Evolutionary conservation across 2,329 filamentous ascomycete genomes (phyloP).

Genomic region (Didymella sp.): DNA sequence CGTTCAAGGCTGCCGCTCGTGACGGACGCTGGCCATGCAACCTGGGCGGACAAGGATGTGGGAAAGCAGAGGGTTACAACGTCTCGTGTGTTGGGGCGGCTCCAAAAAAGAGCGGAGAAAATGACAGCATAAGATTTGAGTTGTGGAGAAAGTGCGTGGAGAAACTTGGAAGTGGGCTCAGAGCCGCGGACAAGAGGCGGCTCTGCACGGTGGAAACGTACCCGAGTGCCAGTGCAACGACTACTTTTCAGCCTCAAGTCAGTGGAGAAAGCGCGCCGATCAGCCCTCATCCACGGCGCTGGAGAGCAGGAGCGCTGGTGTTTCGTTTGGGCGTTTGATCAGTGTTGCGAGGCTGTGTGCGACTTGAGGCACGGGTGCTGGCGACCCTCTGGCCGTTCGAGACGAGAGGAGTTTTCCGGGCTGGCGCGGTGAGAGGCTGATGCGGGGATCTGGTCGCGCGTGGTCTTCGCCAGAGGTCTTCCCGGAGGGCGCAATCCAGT

Average conservation of each 20-base stretch:
- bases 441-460: slow-evolving; percentile 18
- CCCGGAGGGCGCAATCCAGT: slow-evolving; percentile 15
- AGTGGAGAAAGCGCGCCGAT: slow-evolving; percentile 47
- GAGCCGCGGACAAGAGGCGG: slow-evolving; percentile 34
- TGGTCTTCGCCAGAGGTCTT: slow-evolving; percentile 16
- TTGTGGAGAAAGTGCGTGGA: slow-evolving; percentile 24
- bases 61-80: slow-evolving; percentile 23
- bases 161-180: slow-evolving; percentile 24
- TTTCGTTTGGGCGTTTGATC: slow-evolving; percentile 8
- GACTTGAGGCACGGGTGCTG: slow-evolving; percentile 9
- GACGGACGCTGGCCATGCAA: slow-evolving; percentile 22
- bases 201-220: slow-evolving; percentile 48
- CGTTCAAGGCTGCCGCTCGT: slow-evolving; percentile 24
- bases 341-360: slow-evolving; percentile 14
- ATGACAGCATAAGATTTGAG: slow-evolving; percentile 20
- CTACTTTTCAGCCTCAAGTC: slow-evolving; percentile 48
- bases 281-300: slow-evolving; percentile 23
- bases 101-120: slow-evolving; percentile 17
- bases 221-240: slow-evolving; percentile 47
- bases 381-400: slow-evolving; percentile 4
- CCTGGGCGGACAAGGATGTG: slow-evolving; percentile 23
- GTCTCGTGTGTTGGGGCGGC: slow-evolving; percentile 14
- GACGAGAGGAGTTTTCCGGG: slow-evolving; percentile 17
- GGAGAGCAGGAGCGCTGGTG: slow-evolving; percentile 2
- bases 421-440: slow-evolving; percentile 21